Conservation (phyloP, 78 protist genomes). For the Paratrimastix pyriformis region DNA sequence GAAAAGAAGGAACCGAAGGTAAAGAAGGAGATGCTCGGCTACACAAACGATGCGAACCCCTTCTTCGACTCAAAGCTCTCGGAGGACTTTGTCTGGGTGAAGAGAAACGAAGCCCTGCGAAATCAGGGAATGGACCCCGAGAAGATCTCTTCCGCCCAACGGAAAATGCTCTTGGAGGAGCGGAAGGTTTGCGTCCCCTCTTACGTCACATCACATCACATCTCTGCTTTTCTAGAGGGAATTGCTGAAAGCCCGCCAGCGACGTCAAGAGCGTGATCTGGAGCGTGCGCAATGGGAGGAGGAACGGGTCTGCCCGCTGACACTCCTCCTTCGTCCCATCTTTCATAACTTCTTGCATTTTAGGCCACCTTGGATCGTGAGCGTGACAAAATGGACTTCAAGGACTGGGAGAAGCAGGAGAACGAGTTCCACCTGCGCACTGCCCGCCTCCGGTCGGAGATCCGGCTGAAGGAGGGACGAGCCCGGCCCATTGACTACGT, state of each 20-base stretch:
- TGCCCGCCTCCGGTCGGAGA: conserved; percentile 40
- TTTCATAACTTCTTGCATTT: too few relatives aligned
- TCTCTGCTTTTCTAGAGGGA: conserved; percentile 20
- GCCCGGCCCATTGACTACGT: conserved; percentile 66
- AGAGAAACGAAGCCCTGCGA: conserved; percentile 39
- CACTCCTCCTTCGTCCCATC: too few relatives aligned
- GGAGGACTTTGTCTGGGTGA: conserved; percentile 67
- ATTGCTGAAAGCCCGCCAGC: conserved; percentile 49
- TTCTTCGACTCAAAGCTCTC: conserved; percentile 62
- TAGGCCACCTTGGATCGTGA: too few relatives aligned
- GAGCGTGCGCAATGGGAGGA: conserved; percentile 53
- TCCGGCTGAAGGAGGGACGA: conserved; percentile 54
- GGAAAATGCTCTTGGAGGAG: not conserved
- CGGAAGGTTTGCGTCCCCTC: not conserved
- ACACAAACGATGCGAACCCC: conserved; percentile 59
- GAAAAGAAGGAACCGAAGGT: too few relatives aligned
- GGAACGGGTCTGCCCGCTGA: not conserved
- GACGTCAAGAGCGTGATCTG: conserved; percentile 61
- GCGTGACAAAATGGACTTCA: conserved; percentile 33
- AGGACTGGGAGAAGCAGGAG: conserved; percentile 57
- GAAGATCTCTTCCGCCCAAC: not conserved
- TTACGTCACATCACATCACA: not conserved
- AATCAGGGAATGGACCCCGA: not conserved
- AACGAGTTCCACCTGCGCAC: conserved; percentile 68
- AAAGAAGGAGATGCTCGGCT: too few relatives aligned